Evolutionary conservation across 2,329 filamentous ascomycete genomes (phyloP), one percentile per base, ranked within the genome.

Genomic region (Calonectria crousiana): DNA sequence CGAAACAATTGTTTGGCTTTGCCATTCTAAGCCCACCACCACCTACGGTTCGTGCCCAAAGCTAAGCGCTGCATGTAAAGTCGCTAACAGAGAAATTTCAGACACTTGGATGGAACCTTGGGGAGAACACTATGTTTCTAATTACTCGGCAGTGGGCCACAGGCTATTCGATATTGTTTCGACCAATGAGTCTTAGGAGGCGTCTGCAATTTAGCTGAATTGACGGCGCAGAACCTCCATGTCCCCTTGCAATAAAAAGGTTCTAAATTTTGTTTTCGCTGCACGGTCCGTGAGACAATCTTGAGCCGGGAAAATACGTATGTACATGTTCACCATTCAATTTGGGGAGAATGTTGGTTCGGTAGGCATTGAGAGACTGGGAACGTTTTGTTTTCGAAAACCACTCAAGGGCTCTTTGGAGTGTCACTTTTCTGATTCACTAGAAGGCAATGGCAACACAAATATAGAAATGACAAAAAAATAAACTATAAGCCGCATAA

Each of bases 21-120:
- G 75, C 41, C 32, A 60, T 6, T 38, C 62, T 34, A 77, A 75
- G 69, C 52, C 44, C 4, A 18, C 6, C 14, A 71, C 68, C 2
- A 77, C 75, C 18, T 77, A 67, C 47, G 75, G 75, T 47, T 5
- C 47, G 67, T 62, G 11, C 26, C 8, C 8, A 36, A 10, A 38
- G 20, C 2, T 38, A 11, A 34, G 23, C 14, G n/a, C 16, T n/a
- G 8, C 41, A 6, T 28, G n/a, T 36, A 23, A 13, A 30, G 53
- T n/a, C 65, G 23, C 52, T 72, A n/a, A 65, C 23, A 1, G n/a
- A 0, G 1, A 16, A 44, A 2, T 14, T 51, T 20, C 4, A 64
- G 67, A 69, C 6, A 76, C 69, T 11, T 75, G 69, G 72, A 71
- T 76, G 67, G 44, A 76, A 6, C 74, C 72, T 26, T 77, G 62